A percentile compares a stretch with the other conserved stretches of the same genome.
Conservation (phyloP, 2,329 filamentous ascomycete species). For the Sarocladium brachiariae region DNA sequence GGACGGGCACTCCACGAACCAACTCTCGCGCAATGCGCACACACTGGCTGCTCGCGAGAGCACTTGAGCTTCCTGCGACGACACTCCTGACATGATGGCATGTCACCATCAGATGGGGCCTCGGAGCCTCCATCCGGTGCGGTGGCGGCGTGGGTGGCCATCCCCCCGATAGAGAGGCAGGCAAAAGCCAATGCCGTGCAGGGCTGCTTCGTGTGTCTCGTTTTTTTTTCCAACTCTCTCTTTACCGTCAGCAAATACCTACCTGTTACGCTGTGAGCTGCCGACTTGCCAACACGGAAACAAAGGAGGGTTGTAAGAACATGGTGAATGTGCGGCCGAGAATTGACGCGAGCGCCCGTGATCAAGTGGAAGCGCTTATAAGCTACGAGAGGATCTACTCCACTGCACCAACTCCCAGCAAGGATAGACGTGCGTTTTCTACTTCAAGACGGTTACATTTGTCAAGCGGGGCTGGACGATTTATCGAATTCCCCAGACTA, state of each 20-base stretch:
- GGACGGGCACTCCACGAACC: no score
- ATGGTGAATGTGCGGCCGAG: constrained; percentile 15
- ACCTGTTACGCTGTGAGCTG: no score
- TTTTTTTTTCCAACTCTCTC: no score
- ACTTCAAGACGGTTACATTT: no score
- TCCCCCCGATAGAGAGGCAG: neutral
- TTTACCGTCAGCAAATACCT: no score
- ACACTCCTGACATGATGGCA: constrained; percentile 26
- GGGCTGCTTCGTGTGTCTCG: no score
- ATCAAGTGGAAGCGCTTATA: neutral
- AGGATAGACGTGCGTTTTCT: neutral
- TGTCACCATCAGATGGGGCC: constrained; percentile 12
- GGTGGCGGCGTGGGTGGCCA: neutral
- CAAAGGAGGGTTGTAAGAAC: no score
- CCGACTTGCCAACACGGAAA: no score
- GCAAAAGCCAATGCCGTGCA: no score
- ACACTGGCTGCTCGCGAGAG: constrained; percentile 26
- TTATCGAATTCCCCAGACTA: no score
- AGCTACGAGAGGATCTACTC: neutral
- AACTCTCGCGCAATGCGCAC: constrained; percentile 24
- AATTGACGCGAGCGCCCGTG: constrained; percentile 14
- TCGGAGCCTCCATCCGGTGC: neutral
- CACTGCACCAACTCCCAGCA: neutral
- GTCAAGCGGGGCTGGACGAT: no score
- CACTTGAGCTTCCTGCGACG: constrained; percentile 27